Conservation (phyloP, 2,329 filamentous ascomycete species). For the Cladophialophora psammophila region DNA sequence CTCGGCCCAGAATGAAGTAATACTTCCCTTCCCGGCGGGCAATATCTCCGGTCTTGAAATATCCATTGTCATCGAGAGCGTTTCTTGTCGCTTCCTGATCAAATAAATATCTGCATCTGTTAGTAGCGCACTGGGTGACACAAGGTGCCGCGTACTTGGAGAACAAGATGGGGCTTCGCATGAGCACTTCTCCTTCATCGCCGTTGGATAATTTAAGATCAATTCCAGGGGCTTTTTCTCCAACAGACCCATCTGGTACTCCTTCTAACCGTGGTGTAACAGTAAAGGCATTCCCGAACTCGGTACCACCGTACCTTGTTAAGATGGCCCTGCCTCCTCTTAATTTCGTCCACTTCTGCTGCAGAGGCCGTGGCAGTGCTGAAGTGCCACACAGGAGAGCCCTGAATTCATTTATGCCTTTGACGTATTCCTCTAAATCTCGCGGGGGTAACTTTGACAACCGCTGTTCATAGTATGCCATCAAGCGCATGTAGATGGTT, state of each 20-base stretch:
- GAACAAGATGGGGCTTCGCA: constrained; percentile 50
- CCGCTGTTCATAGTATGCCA: constrained; percentile 41
- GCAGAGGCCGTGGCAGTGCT: constrained; percentile 57
- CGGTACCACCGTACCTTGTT: constrained; percentile 54
- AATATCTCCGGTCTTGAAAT: constrained; percentile 51
- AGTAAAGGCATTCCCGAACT: constrained; percentile 53
- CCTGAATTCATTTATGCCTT: constrained; percentile 44
- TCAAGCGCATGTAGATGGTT: constrained; percentile 51
- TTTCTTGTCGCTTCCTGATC: constrained; percentile 42
- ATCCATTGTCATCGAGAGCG: constrained; percentile 43
- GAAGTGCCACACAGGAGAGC: constrained; percentile 48
- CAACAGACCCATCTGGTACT: constrained; percentile 39
- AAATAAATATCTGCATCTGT: constrained; percentile 42
- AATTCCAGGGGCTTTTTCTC: constrained; percentile 47
- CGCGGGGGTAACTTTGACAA: constrained; percentile 28
- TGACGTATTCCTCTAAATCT: constrained; percentile 48
- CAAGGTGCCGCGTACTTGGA: constrained; percentile 42
- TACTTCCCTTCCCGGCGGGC: constrained; percentile 36
- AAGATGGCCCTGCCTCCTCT: constrained; percentile 49
- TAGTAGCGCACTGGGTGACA: not conserved
- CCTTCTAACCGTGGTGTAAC: constrained; percentile 41
- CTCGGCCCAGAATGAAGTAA: constrained; percentile 57
- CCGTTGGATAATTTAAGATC: constrained; percentile 52
- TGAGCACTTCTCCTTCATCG: constrained; percentile 56
- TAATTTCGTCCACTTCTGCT: constrained; percentile 57